A percentile compares a stretch with the other conserved stretches of the same genome.
These are phyloP conservation scores for Clonostachys chloroleuca DNA, from an alignment of 2,329 filamentous ascomycete genomes.

Conservation along the genomic window DNA sequence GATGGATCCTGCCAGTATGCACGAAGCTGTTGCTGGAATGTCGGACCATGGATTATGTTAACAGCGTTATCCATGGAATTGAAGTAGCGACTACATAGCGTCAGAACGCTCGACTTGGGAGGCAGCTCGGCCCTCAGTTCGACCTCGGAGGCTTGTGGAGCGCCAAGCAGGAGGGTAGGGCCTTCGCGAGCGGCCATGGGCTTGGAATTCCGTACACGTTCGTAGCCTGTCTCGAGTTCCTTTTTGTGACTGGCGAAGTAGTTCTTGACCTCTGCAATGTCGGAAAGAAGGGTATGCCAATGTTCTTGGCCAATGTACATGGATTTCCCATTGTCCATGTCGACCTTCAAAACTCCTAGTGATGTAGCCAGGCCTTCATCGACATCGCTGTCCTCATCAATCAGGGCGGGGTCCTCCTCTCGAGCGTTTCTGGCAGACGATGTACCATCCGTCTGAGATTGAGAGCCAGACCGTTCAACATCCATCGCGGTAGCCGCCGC, in stretches of 20 bases:
- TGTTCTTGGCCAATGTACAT: slow-evolving; percentile 80
- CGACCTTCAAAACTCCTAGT: slow-evolving; percentile 79
- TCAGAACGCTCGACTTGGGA: slow-evolving; percentile 75
- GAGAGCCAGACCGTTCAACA: slow-evolving; percentile 25
- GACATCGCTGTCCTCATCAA: slow-evolving; percentile 60
- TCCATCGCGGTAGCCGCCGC: slow-evolving; percentile 27
- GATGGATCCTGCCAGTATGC: slow-evolving; percentile 67
- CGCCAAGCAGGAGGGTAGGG: slow-evolving; percentile 75
- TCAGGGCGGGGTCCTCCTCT: slow-evolving; percentile 50
- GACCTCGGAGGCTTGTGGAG: slow-evolving; percentile 63
- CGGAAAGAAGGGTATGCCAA: slow-evolving; percentile 75
- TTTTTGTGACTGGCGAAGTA: slow-evolving; percentile 86
- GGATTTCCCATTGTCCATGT: slow-evolving; percentile 70
- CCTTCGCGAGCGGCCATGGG: slow-evolving; percentile 55
- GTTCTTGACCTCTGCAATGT: slow-evolving; percentile 89
- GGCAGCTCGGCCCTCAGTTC: slow-evolving; percentile 81
- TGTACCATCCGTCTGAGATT: slow-evolving; percentile 34
- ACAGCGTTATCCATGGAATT: slow-evolving; percentile 71
- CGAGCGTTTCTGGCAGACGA: slow-evolving; percentile 43
- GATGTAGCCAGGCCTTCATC: slow-evolving; percentile 67
- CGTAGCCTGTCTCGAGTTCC: slow-evolving; percentile 78
- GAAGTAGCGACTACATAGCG: slow-evolving; percentile 85
- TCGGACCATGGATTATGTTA: slow-evolving; percentile 76
- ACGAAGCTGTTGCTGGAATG: slow-evolving; percentile 71
- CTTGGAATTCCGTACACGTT: slow-evolving; percentile 68